Evolutionary conservation across 139 green algal genomes (phyloP), one percentile per base, ranked within the genome.

Genomic region (Desmodesmus armatus): DNA sequence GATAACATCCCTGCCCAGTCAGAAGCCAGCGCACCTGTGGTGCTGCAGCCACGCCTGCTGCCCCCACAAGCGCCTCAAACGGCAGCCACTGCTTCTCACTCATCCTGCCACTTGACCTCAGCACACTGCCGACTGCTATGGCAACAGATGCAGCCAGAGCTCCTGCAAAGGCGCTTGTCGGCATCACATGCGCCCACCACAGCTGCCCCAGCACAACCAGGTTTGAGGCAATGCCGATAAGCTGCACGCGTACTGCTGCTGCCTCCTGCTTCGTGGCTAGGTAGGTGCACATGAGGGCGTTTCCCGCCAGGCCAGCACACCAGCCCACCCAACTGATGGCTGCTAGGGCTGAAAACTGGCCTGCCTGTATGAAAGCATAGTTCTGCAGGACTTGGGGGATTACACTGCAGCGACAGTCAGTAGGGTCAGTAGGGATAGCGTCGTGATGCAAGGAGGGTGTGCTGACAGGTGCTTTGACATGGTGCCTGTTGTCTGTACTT

Each of bases 311-410:
- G 3, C 86, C 91, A 27, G 89, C 92, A 7, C 89, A n/a, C 63
- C 92, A 95, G 11, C 91, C 92, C 74, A 94, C 84, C 93, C 93
- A 96, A 21, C 87, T 92, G 4, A 97, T 90, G 3, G 90, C 91
- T 9, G 86, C 89, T 15, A 97, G 71, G 0, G 91, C 89, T 3
- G 80, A 79, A 1, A 66, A 29, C 40, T 95, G 89, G 37, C 94
- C 94, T 0, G 79, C 71, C 1, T 70, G 51, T 41, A 97, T 89
- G 78, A 90, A 91, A 25, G 73, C 19, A 5, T 80, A 62, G 88
- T 97, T 97, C 67, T 96, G 94, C 0, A 96, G 25, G 15, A 98
- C 89, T 76, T 98, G 95, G 0, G 94, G 94, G 39, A 95, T 66
- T 33, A 80, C 80, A 23, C n/a, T n/a, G n/a, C n/a, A n/a, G n/a